A percentile compares a stretch with the other conserved stretches of the same genome.
phyloP scores from a whole-genome alignment of 2,329 filamentous ascomycete genomes.

The Sclerotinia borealis region DNA sequence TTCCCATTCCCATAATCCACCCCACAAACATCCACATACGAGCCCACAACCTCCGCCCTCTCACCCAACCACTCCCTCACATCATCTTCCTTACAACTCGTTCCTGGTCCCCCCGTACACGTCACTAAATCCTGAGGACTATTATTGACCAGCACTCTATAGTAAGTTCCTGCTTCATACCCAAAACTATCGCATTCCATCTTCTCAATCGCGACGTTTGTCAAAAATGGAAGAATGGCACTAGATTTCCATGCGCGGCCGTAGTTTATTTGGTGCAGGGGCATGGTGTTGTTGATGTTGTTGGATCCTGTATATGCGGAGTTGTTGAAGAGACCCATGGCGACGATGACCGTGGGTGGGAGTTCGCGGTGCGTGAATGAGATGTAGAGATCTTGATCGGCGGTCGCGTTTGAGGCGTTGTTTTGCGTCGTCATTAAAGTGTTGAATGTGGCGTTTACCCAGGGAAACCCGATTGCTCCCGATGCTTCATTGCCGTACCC shows the following conservation, averaged over 20 bases:
- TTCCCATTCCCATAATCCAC: constrained; percentile 26
- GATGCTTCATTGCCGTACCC: constrained; percentile 46
- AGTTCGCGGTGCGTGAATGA: constrained; percentile 51
- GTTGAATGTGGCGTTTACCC: constrained; percentile 45
- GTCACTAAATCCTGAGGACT: constrained; percentile 42
- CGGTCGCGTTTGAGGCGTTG: constrained; percentile 31
- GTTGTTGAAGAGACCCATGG: constrained; percentile 51
- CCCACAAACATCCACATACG: constrained; percentile 38
- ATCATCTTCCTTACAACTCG: constrained; percentile 34
- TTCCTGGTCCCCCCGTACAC: constrained; percentile 44
- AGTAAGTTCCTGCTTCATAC: constrained; percentile 39
- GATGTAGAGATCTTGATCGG: constrained; percentile 44
- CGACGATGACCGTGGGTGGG: constrained; percentile 47
- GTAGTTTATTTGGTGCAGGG: constrained; percentile 42
- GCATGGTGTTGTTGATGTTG: constrained; percentile 46
- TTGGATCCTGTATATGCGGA: constrained; percentile 40
- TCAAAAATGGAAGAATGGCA: constrained; percentile 47
- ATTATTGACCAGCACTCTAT: constrained; percentile 46
- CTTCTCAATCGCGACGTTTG: constrained; percentile 47
- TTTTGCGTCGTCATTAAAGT: constrained; percentile 31
- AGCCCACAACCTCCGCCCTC: constrained; percentile 36
- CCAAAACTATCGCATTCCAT: constrained; percentile 47
- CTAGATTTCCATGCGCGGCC: constrained; percentile 44
- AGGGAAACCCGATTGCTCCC: constrained; percentile 44
- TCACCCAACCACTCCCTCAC: constrained; percentile 18